Conservation (phyloP, 1,284 basidiomycete species). For the Trichosporon inkin region DNA sequence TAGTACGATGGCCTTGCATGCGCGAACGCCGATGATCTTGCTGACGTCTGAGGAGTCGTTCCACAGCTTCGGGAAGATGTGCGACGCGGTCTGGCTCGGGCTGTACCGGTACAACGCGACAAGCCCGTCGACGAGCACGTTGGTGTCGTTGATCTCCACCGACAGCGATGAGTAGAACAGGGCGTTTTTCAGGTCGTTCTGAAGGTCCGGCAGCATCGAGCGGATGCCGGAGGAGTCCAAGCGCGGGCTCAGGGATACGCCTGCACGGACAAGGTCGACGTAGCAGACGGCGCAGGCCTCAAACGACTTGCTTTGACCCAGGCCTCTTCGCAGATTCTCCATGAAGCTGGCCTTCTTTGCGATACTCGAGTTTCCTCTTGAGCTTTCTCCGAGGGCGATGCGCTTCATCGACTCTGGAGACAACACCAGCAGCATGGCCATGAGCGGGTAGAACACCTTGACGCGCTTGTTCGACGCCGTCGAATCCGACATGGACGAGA, state of each 20-base stretch:
- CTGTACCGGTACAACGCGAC: slow-evolving; percentile 68
- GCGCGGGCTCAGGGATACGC: slow-evolving; percentile 60
- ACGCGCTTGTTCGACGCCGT: slow-evolving; percentile 41
- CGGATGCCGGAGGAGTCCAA: slow-evolving; percentile 61
- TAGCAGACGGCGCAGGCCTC: slow-evolving; percentile 58
- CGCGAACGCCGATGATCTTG: slow-evolving; percentile 71
- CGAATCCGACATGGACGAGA: slow-evolving; percentile 59
- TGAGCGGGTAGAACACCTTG: slow-evolving; percentile 71
- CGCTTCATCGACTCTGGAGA: slow-evolving; percentile 67
- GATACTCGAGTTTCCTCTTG: slow-evolving; percentile 33
- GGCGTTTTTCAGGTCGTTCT: slow-evolving; percentile 64
- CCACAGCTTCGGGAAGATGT: slow-evolving; percentile 64
- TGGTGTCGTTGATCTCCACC: slow-evolving; percentile 64
- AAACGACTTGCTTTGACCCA: slow-evolving; percentile 34
- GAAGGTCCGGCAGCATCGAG: slow-evolving; percentile 64
- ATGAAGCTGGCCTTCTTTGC: slow-evolving; percentile 52
- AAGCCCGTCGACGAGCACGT: slow-evolving; percentile 69
- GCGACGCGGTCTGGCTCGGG: slow-evolving; percentile 59
- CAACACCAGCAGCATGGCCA: slow-evolving; percentile 70
- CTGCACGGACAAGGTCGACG: slow-evolving; percentile 76
- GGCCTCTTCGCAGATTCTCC: slow-evolving; percentile 48
- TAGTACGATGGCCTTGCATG: slow-evolving; percentile 57
- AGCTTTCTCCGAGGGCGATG: slow-evolving; percentile 47
- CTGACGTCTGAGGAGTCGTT: slow-evolving; percentile 71
- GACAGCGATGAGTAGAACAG: slow-evolving; percentile 36